Evolutionary conservation across 2,329 filamentous ascomycete species (phyloP).

Genomic region (Aspergillus novofumigatus): DNA sequence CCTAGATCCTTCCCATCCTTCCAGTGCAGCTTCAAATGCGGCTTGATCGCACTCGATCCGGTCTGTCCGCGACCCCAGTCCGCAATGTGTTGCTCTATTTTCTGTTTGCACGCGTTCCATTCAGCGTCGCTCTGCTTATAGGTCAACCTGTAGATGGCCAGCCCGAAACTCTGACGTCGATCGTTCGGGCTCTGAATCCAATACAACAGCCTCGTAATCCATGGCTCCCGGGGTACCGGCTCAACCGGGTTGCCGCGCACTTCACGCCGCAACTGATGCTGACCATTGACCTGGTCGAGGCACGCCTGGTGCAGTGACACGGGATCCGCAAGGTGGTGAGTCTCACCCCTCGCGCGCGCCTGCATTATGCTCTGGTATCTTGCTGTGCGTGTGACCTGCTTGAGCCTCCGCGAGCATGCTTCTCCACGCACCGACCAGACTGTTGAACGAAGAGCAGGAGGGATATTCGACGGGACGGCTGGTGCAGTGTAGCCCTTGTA

Average conservation of each 20-base stretch:
- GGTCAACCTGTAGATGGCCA: slow-evolving; percentile 22
- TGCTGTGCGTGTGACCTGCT: slow-evolving; percentile 3
- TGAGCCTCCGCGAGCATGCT: slow-evolving; percentile 9
- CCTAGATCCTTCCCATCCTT: slow-evolving; percentile 19
- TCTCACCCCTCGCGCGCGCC: not conserved
- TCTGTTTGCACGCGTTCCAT: slow-evolving; percentile 18
- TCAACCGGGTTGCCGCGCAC: slow-evolving; percentile 8
- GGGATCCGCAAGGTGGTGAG: not conserved
- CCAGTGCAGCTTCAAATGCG: slow-evolving; percentile 22
- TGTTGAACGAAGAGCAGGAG: not conserved
- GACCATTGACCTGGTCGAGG: slow-evolving; percentile 6
- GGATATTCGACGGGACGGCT: not conserved
- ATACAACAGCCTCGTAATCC: slow-evolving; percentile 9
- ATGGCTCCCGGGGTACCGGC: slow-evolving; percentile 14
- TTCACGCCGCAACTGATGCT: slow-evolving; percentile 10
- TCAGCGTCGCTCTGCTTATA: slow-evolving; percentile 17
- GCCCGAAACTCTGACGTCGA: slow-evolving; percentile 4
- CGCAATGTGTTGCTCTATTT: slow-evolving; percentile 18
- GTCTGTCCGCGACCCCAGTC: slow-evolving; percentile 22
- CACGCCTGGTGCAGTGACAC: not conserved
- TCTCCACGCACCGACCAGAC: not conserved
- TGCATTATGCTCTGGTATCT: not conserved
- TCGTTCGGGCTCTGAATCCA: not conserved
- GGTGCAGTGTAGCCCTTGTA: slow-evolving; percentile 16
- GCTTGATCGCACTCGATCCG: slow-evolving; percentile 17